Base-by-base conservation (phyloP, 805 yeast genomes). In the Kodamaea lidongshanica region DNA sequence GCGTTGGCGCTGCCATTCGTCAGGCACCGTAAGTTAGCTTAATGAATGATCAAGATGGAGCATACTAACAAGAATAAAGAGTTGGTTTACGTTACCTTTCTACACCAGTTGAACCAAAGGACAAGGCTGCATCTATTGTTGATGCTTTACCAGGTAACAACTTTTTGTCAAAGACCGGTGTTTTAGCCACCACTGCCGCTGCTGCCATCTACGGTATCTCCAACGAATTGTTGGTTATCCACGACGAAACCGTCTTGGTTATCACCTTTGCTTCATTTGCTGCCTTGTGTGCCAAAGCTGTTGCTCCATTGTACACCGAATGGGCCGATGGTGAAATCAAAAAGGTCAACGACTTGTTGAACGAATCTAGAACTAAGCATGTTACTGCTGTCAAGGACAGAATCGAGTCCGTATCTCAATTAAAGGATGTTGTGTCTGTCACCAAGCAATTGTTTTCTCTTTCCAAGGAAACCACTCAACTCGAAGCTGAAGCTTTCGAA, bases 381-480 rank as follows among this genome's bases (percentile, higher is more conserved):
- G 87, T 88, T 38, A 72, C 75, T 40, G 96, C 97, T 34, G 97
- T 92, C 48, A 79, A 88, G 67, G 80, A 74, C 47, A 86, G 97
- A 75, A 89, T 92, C 51, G 80, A 71, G 38, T 74, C 84, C 45
- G 97, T 92, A 35, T 68, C 85, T 45, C 81, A 82, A 67, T 77
- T 92, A 61, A 82, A 84, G 69, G 92, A 86, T 53, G 96, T 92
- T 58, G 94, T 86, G 43, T 67, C 78, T 44, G 82, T 89, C 54
- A 92, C 98, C 60, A 79, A 86, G 69, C 80, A 81, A 51, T 75
- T 92, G 55, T 92, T 92, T 53, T 92, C 85, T 52, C 76, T 89
- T 37, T 89, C 98, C 40, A 88, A 86, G 72, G 96, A 92, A 70
- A 89, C 98, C 41, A 96, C 94, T 46, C 75, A 82, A 67, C 74